Evolutionary conservation across 768 basidiomycete species (phyloP), one percentile per base, ranked within the genome.

Genomic region (Russula olivacea): DNA sequence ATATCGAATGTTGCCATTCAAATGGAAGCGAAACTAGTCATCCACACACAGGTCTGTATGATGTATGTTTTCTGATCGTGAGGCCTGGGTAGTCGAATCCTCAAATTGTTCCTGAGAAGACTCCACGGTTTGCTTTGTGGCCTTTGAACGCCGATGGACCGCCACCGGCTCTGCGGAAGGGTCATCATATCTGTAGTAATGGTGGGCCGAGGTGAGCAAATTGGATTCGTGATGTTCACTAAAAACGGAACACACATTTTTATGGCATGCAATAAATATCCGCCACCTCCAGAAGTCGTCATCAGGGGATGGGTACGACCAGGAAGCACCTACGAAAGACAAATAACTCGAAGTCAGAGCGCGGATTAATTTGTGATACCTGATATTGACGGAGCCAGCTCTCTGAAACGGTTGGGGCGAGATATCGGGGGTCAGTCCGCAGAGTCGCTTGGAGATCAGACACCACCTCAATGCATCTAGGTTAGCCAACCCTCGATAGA

Each of bases 241-340:
- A 53, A 40, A 7, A 53, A 48, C 40, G 19, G 21, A n/a, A 61
- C 79, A 49, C 77, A 94, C 89, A 98, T 84, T 82, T 91, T 92
- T n/a, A 85, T 87, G 19, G 86, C 82, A 70, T 90, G 86, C 34
- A 98, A 79, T 49, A 98, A 75, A 74, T 85, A 97, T 0, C 97
- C 96, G 15, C 93, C 95, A 1, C 88, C 86, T 12, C 91, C 92
- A 23, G 91, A 88, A 62, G 86, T 90, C 60, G 80, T 87, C 97
- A 99, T 98, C 66, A 83, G 85, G 4, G 97, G 97, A 76, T 99
- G 97, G 45, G 92, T 96, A 40, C 97, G 82, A 25, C 97, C 96
- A 25, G 97, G 97, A n/a, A 99, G 79, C 17, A 94, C 87, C 77
- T 83, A 61, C 9, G 45, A 12, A 36, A 41, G 41, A 30, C 45